Evolutionary conservation across 2,329 filamentous ascomycete genomes (phyloP).

Genomic region (Stagonosporopsis cucurbitacearum): DNA sequence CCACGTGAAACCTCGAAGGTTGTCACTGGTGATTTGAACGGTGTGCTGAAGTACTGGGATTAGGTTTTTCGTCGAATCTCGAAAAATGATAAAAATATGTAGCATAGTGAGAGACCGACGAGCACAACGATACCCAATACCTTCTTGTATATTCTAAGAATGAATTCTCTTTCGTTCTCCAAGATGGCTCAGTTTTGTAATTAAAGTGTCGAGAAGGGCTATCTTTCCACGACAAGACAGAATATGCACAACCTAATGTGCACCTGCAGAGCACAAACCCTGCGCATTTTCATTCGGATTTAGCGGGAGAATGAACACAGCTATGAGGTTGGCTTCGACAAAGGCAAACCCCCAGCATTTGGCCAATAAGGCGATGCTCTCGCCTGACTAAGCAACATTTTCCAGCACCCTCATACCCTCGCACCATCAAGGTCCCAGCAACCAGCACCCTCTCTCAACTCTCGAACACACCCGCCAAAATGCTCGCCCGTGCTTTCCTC

Average conservation of each 20-base stretch:
- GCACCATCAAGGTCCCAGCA: constrained; percentile 9
- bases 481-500: constrained; percentile 45
- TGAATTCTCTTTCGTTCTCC: not conserved
- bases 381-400: constrained; percentile 14
- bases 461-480: constrained; percentile 19
- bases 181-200: not conserved
- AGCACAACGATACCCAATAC: constrained; percentile 7
- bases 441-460: not conserved
- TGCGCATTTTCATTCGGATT: too few relatives aligned
- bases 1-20: constrained; percentile 97
- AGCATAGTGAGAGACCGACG: not conserved
- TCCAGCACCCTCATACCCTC: constrained; percentile 3
- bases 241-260: not conserved
- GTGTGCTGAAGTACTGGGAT: constrained; percentile 92
- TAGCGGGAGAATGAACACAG: not conserved
- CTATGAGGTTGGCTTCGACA: not conserved
- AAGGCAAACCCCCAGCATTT: not conserved
- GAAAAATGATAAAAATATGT: not conserved
- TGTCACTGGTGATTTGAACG: constrained; percentile 86
- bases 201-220: not conserved
- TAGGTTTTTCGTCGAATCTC: constrained; percentile 47
- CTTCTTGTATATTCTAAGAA: not conserved
- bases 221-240: not conserved
- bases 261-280: too few relatives aligned
- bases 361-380: not conserved